phyloP scores from a whole-genome alignment of 441 rosid genomes.

The Kokia cookei region DNA sequence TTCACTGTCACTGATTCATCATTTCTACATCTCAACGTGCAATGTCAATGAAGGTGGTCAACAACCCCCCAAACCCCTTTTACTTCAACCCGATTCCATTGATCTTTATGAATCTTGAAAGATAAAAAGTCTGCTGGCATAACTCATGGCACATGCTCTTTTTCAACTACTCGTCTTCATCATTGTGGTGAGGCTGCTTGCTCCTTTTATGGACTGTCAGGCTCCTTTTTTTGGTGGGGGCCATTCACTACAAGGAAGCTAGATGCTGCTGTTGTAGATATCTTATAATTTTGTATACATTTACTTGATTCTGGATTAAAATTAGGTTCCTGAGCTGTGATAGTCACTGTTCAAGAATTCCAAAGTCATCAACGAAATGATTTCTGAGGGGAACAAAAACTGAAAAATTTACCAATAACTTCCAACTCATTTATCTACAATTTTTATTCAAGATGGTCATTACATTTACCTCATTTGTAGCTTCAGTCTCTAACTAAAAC shows the following conservation, averaged over 20 bases:
- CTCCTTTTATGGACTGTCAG: neutral
- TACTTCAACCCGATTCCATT: neutral
- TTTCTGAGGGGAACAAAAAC: neutral
- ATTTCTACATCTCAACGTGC: neutral
- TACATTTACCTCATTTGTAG: conserved; percentile 2
- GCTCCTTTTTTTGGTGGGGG: neutral
- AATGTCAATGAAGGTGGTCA: neutral
- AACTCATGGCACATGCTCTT: neutral
- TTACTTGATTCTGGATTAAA: neutral
- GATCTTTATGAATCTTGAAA: conserved; percentile 4
- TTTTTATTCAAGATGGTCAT: neutral
- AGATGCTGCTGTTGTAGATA: neutral
- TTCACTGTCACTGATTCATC: too few relatives aligned
- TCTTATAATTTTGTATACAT: neutral
- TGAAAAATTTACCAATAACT: neutral
- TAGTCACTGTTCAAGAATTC: neutral
- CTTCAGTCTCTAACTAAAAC: neutral
- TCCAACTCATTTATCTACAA: neutral
- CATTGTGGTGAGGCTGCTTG: neutral
- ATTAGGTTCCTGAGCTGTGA: neutral
- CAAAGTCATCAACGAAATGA: neutral
- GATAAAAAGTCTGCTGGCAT: neutral
- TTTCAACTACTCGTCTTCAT: neutral
- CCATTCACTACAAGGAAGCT: neutral
- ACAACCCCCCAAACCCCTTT: neutral